Evolutionary conservation across 2,329 filamentous ascomycete genomes (phyloP).

Genomic region (Penicillium vulpinum): DNA sequence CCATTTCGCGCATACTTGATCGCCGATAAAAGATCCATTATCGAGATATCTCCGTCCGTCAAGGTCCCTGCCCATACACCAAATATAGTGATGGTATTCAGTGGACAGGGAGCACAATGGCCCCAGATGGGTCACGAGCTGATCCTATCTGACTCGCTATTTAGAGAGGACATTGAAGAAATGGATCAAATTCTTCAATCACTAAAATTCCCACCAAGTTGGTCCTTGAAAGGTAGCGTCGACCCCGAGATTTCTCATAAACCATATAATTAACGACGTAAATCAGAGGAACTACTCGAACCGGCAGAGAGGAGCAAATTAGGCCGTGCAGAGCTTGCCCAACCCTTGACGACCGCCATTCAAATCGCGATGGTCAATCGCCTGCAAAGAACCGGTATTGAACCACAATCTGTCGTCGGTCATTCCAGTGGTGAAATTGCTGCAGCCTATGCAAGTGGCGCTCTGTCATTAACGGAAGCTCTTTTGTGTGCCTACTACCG

Average conservation of each 20-base stretch:
- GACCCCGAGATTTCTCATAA: too few relatives aligned
- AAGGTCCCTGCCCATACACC: too few relatives aligned
- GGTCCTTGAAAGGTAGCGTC: too few relatives aligned
- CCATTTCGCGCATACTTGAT: too few relatives aligned
- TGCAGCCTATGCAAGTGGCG: constrained; percentile 45
- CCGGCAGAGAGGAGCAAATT: too few relatives aligned
- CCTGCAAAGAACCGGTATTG: constrained; percentile 39
- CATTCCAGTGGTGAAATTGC: constrained; percentile 54
- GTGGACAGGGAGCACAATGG: constrained; percentile 36
- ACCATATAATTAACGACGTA: not conserved
- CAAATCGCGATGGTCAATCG: constrained; percentile 45
- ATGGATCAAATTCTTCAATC: not conserved
- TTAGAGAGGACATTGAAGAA: not conserved
- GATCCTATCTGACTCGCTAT: constrained; percentile 3
- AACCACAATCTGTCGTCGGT: constrained; percentile 44
- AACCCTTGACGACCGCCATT: constrained; percentile 21
- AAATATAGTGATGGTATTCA: constrained; percentile 18
- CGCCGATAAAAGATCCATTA: too few relatives aligned
- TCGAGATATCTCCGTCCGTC: too few relatives aligned
- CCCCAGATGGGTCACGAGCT: constrained; percentile 27
- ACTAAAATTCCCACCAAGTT: not conserved
- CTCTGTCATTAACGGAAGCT: constrained; percentile 23
- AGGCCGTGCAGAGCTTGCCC: not conserved
- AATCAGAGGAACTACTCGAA: not conserved
- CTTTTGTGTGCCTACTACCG: too few relatives aligned